Conservation (phyloP, 139 green algal genomes). For the Ettlia oleoabundans region DNA sequence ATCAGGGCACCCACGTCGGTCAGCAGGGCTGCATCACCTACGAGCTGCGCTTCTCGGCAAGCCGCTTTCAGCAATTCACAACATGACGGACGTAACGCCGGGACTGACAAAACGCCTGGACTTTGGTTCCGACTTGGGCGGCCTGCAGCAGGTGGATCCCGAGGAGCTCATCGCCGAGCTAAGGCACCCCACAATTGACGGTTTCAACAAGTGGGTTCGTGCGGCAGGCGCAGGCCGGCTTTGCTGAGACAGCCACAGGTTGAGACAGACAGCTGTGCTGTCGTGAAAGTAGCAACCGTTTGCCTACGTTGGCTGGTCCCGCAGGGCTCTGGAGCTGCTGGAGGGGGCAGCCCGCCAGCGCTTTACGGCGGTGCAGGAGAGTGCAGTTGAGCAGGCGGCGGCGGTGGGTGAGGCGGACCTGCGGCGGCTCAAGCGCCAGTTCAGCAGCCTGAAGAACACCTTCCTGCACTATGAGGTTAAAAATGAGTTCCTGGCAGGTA, state of each 20-base stretch:
- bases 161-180: constrained; percentile 37
- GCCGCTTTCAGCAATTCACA: neutral
- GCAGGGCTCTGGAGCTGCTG: constrained; percentile 44
- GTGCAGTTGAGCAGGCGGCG: constrained; percentile 37
- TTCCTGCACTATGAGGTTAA: constrained; percentile 65
- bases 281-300: no score
- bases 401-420: constrained; percentile 58
- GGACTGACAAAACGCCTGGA: constrained; percentile 16
- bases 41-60: no score
- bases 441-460: constrained; percentile 63
- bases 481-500: constrained; percentile 55
- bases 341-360: neutral
- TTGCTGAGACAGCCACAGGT: neutral
- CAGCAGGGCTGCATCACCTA: neutral
- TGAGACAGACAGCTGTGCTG: no score
- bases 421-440: constrained; percentile 54
- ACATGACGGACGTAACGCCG: neutral
- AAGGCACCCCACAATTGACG: constrained; percentile 14
- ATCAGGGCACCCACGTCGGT: neutral
- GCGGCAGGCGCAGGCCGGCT: neutral
- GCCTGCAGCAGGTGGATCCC: neutral
- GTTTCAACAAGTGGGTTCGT: constrained; percentile 36
- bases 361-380: constrained; percentile 26
- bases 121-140: neutral
- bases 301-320: no score